Percentiles rank a stretch among this genome's conserved stretches.
Conservation (phyloP, 2,329 filamentous ascomycete genomes). For the Penicillium sp. region DNA sequence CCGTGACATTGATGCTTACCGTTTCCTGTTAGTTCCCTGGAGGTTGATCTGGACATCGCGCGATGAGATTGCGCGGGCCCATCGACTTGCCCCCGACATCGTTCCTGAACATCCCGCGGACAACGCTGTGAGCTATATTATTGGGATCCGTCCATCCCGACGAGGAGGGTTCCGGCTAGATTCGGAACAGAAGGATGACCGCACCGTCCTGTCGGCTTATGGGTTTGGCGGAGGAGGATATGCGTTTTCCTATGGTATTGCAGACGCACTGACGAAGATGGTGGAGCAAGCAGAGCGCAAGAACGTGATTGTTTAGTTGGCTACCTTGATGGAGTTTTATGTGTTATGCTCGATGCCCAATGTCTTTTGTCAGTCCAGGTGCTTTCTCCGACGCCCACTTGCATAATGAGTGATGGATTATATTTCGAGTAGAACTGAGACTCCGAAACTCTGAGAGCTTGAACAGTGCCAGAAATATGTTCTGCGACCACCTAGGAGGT, state of each 20-base stretch:
- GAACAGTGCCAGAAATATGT: too few relatives aligned
- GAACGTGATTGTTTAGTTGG: conserved; percentile 22
- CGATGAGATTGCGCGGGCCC: conserved; percentile 39
- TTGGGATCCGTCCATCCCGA: conserved; percentile 35
- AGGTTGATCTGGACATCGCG: conserved; percentile 35
- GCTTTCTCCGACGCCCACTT: too few relatives aligned
- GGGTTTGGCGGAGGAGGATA: conserved; percentile 39
- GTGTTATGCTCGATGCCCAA: background rate
- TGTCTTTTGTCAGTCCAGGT: too few relatives aligned
- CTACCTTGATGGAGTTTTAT: background rate
- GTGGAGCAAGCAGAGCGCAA: conserved; percentile 31
- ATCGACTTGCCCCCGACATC: conserved; percentile 35
- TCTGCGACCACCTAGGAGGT: too few relatives aligned
- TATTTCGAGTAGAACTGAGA: background rate
- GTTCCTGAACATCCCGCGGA: conserved; percentile 30
- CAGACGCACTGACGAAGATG: conserved; percentile 34
- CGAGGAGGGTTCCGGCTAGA: conserved; percentile 35
- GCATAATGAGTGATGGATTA: background rate
- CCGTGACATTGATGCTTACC: background rate
- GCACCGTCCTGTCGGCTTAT: conserved; percentile 33
- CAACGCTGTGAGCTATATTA: conserved; percentile 30
- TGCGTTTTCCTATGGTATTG: conserved; percentile 37
- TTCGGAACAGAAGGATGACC: conserved; percentile 23
- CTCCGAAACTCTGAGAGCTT: background rate
- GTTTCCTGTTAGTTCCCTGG: conserved; percentile 25